Evolutionary conservation across 140 eudicot species (phyloP).

Genomic region (Flaveria floridana): DNA sequence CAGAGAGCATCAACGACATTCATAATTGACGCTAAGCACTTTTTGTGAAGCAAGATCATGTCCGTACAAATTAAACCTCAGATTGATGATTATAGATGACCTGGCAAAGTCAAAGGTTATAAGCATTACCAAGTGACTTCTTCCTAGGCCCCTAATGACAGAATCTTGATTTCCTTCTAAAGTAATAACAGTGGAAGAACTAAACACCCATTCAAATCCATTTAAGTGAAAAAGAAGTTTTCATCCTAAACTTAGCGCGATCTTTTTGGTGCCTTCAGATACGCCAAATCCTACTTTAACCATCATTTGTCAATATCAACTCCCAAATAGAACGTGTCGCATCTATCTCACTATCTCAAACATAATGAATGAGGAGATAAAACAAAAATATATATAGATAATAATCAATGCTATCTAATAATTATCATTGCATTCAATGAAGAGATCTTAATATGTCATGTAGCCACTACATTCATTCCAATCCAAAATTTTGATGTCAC

Average conservation of each 20-base stretch:
- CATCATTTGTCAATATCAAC: background rate
- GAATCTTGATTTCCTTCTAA: background rate
- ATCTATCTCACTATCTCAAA: background rate
- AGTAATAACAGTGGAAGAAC: background rate
- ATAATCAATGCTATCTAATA: no score
- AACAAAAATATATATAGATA: no score
- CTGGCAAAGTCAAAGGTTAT: background rate
- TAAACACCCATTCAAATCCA: background rate
- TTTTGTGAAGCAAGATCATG: background rate
- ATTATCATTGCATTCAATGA: background rate
- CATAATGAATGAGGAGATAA: background rate
- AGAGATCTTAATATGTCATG: slow-evolving; percentile 3
- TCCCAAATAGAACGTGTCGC: background rate
- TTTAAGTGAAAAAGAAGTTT: background rate
- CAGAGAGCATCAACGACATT: background rate
- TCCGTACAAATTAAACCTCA: background rate
- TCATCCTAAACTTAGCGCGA: background rate
- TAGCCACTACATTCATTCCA: background rate
- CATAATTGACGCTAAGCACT: background rate
- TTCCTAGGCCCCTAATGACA: background rate
- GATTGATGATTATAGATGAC: background rate
- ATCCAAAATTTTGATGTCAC: background rate
- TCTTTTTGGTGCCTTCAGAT: background rate
- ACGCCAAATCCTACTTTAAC: background rate
- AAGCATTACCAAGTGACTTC: background rate